Percentiles rank a stretch among this genome's conserved stretches.
phyloP scores from a whole-genome alignment of 768 basidiomycete genomes.

The Trametes cubensis region DNA sequence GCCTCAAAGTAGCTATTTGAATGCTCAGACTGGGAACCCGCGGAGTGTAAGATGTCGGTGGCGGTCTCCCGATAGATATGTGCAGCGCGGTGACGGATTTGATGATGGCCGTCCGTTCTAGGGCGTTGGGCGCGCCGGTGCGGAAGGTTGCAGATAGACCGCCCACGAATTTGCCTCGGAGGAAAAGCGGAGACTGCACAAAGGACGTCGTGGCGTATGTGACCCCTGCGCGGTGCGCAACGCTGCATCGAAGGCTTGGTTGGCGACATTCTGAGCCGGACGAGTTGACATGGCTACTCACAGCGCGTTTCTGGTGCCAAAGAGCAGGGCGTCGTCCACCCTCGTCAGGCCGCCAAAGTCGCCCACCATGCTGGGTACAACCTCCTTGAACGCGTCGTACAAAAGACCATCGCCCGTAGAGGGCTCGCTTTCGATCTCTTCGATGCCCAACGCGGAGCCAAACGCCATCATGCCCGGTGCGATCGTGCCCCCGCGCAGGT shows the following conservation, averaged over 20 bases:
- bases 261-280: slow-evolving; percentile 2
- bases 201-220: slow-evolving; percentile 42
- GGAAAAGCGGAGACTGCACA: slow-evolving; percentile 9
- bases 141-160: slow-evolving; percentile 50
- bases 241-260: slow-evolving; percentile 38
- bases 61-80: slow-evolving; percentile 39
- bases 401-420: slow-evolving; percentile 71
- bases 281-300: slow-evolving; percentile 40
- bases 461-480: slow-evolving; percentile 71
- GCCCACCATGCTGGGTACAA: slow-evolving; percentile 52
- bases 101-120: slow-evolving; percentile 46
- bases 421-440: slow-evolving; percentile 67
- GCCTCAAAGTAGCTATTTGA: slow-evolving; percentile 75
- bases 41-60: slow-evolving; percentile 24
- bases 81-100: slow-evolving; percentile 50
- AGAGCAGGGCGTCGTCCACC: slow-evolving; percentile 76
- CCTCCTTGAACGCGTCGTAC: slow-evolving; percentile 53
- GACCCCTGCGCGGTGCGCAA: slow-evolving; percentile 63
- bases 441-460: slow-evolving; percentile 71
- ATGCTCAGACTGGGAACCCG: slow-evolving; percentile 62
- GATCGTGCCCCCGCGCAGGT: slow-evolving; percentile 73
- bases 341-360: slow-evolving; percentile 56
- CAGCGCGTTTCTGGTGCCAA: slow-evolving; percentile 71
- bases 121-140: slow-evolving; percentile 42
- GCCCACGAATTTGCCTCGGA: slow-evolving; percentile 34